Evolutionary conservation across 2,329 filamentous ascomycete species (phyloP), one percentile per base, ranked within the genome.

Genomic region (Alternaria dauci): DNA sequence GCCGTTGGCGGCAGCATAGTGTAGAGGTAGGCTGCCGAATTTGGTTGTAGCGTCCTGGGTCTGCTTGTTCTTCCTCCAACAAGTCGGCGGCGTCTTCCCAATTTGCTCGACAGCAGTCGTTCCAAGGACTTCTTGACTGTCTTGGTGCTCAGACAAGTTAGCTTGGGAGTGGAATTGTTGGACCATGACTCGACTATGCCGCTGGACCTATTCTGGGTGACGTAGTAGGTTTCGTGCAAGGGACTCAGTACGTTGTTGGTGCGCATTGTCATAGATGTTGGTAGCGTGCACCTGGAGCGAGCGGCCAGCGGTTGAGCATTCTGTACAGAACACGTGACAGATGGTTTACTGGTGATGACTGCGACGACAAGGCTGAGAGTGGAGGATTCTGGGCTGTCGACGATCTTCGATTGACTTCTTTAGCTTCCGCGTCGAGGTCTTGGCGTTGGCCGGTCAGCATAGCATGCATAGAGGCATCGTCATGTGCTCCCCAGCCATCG

Each of bases 341-440:
- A 30, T 30, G 28, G 8, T 30, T 30, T 5, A 11, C 34, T n/a
- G 34, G 34, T 23, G 20, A 23, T 4, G 20, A 23, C 20, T 23
- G 20, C 32, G 23, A 32, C 28, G 38, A 38, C 41, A 68, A 61
- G 66, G 68, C 63, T 70, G 66, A 56, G 64, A 54, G 60, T 61
- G 56, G 59, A 57, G 20, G 39, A 42, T 25, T 42, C 39, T 42
- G 55, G 55, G 44, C 42, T 48, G 68, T 66, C 70, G 69, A 72
- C 68, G 66, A 62, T 60, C 60, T 72, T 72, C 70, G 60, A 72
- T 65, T 34, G 28, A 38, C 28, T 70, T 71, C 66, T 46, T 59
- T 63, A 57, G 62, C 59, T 53, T 52, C 62, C 50, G 61, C 58
- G 52, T 55, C 55, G 18, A 41, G 38, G 51, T 38, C 57, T 60